Evolutionary conservation across 1,284 basidiomycete genomes (phyloP), one percentile per base, ranked within the genome.

Genomic region (Apiotrichum sp.): DNA sequence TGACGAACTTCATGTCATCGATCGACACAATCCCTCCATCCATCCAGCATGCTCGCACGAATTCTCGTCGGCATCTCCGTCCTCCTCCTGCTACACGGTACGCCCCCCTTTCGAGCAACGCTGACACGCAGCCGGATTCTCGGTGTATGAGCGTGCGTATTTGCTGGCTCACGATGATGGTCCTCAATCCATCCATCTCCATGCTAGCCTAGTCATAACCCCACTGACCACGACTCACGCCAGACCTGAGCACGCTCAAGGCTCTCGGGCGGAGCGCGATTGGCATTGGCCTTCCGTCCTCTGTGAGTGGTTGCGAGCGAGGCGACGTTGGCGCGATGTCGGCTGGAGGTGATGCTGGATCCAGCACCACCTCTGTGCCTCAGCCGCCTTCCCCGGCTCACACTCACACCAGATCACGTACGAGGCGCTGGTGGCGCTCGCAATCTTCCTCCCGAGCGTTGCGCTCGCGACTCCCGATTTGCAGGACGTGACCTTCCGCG

Each of bases 231-330:
- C 22, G 22, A 22, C 47, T 48, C 35, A 48, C 35, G 3, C 9
- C 46, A 75, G 75, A 75, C 56, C 62, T 77, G 32, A 75, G 73
- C 8, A 74, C 71, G 0, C 55, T 75, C 43, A 77, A 77, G 58
- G 72, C 73, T 0, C 60, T 77, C 8, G 67, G 70, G 2, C 60
- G 64, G 42, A 62, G 68, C 1, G 57, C 63, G 7, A 53, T 51
- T 0, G 29, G 57, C 7, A 9, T n/a, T 16, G 47, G 38, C 35
- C 58, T 77, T 8, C 75, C 75, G 0, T 55, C 58, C 4, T 75
- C 73, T 1, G 75, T 75, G 33, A 61, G 71, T 62, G 2, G 38
- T 22, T 22, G 22, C 22, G 22, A 22, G 22, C 22, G 22, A n/a
- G n/a, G n/a, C n/a, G n/a, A n/a, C n/a, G n/a, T n/a, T n/a, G n/a